Percentiles rank a stretch among this genome's conserved stretches.
phyloP scores from a whole-genome alignment of 176 grass and related monocot genomes.

The Carex scoparia region DNA sequence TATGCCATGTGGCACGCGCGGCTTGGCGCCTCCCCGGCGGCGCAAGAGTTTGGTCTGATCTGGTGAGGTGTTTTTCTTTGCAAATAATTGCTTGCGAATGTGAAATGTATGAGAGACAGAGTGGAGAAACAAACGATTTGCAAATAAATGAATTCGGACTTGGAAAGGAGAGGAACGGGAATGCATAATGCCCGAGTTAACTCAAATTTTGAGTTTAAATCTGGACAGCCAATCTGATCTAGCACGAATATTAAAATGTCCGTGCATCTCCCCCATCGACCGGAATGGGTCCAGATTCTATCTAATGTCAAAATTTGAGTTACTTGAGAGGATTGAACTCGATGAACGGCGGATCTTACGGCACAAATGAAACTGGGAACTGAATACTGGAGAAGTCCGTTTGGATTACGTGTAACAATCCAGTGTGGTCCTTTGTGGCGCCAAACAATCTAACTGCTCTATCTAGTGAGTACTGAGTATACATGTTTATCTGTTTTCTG shows the following conservation, averaged over 20 bases:
- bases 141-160: not conserved
- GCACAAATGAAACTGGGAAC: not conserved
- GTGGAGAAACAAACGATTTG: not conserved
- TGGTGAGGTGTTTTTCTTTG: not conserved
- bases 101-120: not conserved
- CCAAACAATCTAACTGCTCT: not conserved
- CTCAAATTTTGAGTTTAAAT: too few relatives aligned
- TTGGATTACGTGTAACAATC: not conserved
- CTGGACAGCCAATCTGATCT: too few relatives aligned
- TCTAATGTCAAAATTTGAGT: too few relatives aligned
- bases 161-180: not conserved
- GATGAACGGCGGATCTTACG: not conserved
- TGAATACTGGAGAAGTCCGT: not conserved
- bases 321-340: too few relatives aligned
- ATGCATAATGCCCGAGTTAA: too few relatives aligned
- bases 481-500: not conserved
- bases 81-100: not conserved
- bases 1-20: conserved; percentile 34
- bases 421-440: conserved; percentile 3
- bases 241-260: too few relatives aligned
- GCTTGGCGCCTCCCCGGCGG: not conserved
- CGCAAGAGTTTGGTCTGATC: not conserved
- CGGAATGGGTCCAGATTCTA: too few relatives aligned
- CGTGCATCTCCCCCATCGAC: too few relatives aligned
- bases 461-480: too few relatives aligned